phyloP scores from a whole-genome alignment of 108 stramenopile genomes.

The Nannochloropsis granulata region DNA sequence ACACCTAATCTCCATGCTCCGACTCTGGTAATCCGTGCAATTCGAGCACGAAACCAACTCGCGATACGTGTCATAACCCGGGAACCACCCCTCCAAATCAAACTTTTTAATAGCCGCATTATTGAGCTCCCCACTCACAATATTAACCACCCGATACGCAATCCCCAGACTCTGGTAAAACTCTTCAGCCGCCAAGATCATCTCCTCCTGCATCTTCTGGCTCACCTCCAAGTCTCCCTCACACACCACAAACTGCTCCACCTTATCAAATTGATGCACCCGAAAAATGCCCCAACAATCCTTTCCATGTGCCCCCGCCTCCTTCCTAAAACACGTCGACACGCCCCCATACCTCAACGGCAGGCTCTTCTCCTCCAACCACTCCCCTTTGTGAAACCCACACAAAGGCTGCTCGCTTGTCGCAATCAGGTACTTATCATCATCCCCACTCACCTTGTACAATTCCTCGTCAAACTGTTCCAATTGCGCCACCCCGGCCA shows the following conservation, averaged over 20 bases:
- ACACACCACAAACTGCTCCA: conserved; percentile 96
- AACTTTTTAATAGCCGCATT: conserved; percentile 98
- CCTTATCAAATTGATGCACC: conserved; percentile 99
- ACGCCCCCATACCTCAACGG: conserved; percentile 72
- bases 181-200: conserved; percentile 64
- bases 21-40: conserved; percentile 84
- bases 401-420: conserved; percentile 99
- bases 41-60: conserved; percentile 97
- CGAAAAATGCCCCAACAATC: conserved; percentile 99
- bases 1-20: conserved; percentile 84
- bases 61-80: conserved; percentile 85
- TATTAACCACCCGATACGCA: conserved; percentile 90
- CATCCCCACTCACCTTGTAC: conserved; percentile 74
- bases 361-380: conserved; percentile 42
- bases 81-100: conserved; percentile 98
- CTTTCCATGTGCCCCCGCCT: conserved; percentile 90
- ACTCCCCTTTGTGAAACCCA: conserved; percentile 92
- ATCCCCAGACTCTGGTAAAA: conserved; percentile 87
- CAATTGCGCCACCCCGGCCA: conserved; percentile 96
- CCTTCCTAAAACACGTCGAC: conserved; percentile 99
- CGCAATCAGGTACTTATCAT: conserved; percentile 97
- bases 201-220: conserved; percentile 64
- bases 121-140: conserved; percentile 89
- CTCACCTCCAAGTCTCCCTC: conserved; percentile 79
- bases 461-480: conserved; percentile 99